These are phyloP conservation scores for Penicillium sp. DNA, from an alignment of 2,329 filamentous ascomycete genomes.

Conservation along the genomic window DNA sequence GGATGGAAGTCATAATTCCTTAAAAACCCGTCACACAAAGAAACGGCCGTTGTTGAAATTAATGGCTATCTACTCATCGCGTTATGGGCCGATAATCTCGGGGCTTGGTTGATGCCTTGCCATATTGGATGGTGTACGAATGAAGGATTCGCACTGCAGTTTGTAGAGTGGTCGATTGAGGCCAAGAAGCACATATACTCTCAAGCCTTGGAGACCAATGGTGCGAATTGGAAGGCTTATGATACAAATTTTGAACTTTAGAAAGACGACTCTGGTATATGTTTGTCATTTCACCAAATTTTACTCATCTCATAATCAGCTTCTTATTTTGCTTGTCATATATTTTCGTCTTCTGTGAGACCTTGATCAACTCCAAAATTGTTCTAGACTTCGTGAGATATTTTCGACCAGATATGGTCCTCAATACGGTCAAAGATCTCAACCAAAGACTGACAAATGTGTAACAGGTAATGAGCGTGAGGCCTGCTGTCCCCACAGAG, in stretches of 20 bases:
- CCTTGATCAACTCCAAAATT: neutral
- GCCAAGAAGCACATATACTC: no score
- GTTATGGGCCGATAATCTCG: slow-evolving; percentile 10
- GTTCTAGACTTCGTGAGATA: neutral
- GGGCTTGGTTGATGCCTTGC: slow-evolving; percentile 15
- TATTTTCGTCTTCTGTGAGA: neutral
- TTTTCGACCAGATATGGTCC: no score
- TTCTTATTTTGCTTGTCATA: neutral
- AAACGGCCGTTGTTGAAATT: slow-evolving; percentile 1
- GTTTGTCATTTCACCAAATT: neutral
- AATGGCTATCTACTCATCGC: slow-evolving; percentile 2
- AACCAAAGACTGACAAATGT: neutral
- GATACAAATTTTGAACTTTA: neutral
- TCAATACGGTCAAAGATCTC: neutral
- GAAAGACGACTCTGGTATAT: slow-evolving; percentile 9
- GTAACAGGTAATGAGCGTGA: neutral
- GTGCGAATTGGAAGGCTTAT: slow-evolving; percentile 4
- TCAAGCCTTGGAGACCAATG: neutral
- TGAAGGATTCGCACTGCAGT: slow-evolving; percentile 10
- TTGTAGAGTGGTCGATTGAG: slow-evolving; percentile 8
- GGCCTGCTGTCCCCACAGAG: slow-evolving; percentile 2
- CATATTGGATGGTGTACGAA: slow-evolving; percentile 14
- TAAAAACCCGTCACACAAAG: neutral
- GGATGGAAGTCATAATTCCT: neutral
- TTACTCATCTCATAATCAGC: neutral